Base-by-base conservation (phyloP, 2,329 filamentous ascomycete species). In the Pseudogymnoascus verrucosus region DNA sequence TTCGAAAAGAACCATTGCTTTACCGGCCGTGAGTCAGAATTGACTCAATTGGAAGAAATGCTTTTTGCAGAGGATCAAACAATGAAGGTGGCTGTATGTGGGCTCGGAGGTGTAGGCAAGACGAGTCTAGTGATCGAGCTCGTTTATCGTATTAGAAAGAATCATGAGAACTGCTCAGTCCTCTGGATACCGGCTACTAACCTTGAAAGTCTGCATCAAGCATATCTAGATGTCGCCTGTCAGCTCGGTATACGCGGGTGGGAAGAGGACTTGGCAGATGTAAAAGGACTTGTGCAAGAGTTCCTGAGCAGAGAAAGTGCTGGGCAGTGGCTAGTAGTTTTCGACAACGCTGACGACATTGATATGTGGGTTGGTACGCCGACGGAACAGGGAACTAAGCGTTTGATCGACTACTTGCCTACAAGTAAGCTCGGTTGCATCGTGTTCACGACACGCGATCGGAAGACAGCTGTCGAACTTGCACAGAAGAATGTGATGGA, bases 151-250 rank as follows among this genome's bases (percentile, higher is more conserved):
- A 71, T 70, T 2, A 76, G 71, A 63, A 61, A 75, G 8, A 70
- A 72, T 40, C 57, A 71, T 34, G 72, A 72, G 1, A 71, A 74
- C 4, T 78, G 71, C 61, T 77, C 74, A 0, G 68, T 82, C 61
- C 75, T 82, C 65, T 82, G 76, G 78, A 71, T 80, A 4, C 73
- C 76, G 4, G 77, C 75, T 5, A 69, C 72, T 23, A 77, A 74
- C 64, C 64, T 67, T n/a, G 74, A 72, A 14, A 75, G 69, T 62
- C 74, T 80, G 63, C 70, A 78, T 39, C 73, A 77, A 62, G 76
- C 76, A 11, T 79, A 75, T 64, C 60, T 57, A 1, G 71, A 72
- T 4, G 72, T 79, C 3, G 73, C 70, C 1, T 70, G 67, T 40
- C 68, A 71, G 67, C 69, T 79, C 11, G 42, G 47, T 11, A 62